Conservation (phyloP, 208 protist genomes). For the Zelonia costaricensis region DNA sequence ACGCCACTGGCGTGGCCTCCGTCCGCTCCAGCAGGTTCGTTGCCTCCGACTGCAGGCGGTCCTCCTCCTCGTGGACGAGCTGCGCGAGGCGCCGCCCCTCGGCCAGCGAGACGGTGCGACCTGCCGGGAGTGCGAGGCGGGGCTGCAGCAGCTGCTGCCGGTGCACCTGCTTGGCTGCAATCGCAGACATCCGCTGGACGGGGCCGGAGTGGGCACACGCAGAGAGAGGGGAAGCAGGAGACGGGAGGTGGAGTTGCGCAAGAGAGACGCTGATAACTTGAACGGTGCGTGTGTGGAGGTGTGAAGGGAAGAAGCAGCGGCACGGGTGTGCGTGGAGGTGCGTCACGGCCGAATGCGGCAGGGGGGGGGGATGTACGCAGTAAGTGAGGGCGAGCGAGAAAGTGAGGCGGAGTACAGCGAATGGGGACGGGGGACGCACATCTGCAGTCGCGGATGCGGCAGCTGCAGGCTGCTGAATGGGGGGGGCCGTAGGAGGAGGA, state of each 20-base stretch:
- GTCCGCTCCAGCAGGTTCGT: slow-evolving; percentile 31
- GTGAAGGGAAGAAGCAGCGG: not conserved
- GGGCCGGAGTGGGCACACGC: too few relatives aligned
- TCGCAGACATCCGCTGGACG: slow-evolving; percentile 29
- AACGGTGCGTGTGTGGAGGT: not conserved
- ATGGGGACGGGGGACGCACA: too few relatives aligned
- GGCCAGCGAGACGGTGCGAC: slow-evolving; percentile 73
- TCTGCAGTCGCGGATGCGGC: too few relatives aligned
- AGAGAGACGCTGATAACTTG: too few relatives aligned
- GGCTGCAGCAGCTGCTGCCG: slow-evolving; percentile 77
- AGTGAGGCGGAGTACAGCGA: too few relatives aligned
- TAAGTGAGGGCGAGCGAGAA: too few relatives aligned
- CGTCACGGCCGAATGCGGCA: too few relatives aligned
- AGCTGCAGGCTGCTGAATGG: too few relatives aligned
- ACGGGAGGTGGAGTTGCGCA: not conserved
- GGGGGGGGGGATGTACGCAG: too few relatives aligned
- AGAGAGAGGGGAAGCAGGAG: not conserved
- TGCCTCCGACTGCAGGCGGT: slow-evolving; percentile 52
- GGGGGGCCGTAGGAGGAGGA: too few relatives aligned
- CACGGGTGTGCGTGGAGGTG: too few relatives aligned
- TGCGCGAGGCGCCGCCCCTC: slow-evolving; percentile 73
- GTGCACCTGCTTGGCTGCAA: slow-evolving; percentile 63
- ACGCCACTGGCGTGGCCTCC: slow-evolving; percentile 42
- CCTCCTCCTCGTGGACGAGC: slow-evolving; percentile 60
- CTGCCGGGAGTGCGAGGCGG: slow-evolving; percentile 63